These are phyloP conservation scores for Dioscorea zingiberensis DNA, from an alignment of 106 monocot genomes.

Conservation along the genomic window DNA sequence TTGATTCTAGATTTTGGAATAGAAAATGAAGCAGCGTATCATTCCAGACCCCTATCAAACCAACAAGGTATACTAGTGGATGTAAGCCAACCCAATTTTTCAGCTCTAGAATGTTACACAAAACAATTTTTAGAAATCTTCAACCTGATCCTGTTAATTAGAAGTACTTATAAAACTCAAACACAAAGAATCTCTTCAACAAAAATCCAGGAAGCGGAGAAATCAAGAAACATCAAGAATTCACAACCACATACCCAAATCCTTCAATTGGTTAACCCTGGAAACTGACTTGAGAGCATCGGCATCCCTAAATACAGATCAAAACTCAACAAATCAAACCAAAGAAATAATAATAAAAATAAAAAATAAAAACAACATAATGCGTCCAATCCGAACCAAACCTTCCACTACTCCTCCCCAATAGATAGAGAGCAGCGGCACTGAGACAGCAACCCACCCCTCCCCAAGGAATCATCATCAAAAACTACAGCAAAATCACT, in stretches of 20 bases:
- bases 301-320: constrained; percentile 52
- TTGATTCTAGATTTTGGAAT: no score
- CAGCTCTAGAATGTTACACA: no score
- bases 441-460: constrained; percentile 85
- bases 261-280: constrained; percentile 70
- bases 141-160: no score
- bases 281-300: constrained; percentile 67
- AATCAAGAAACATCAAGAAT: not conserved
- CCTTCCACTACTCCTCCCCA: constrained; percentile 87
- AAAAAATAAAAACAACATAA: not conserved
- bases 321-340: constrained; percentile 2
- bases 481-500: not conserved
- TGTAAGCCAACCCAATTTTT: no score
- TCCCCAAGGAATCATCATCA: constrained; percentile 74
- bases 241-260: constrained; percentile 51
- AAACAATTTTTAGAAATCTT: no score
- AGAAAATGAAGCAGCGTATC: no score
- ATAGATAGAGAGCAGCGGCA: constrained; percentile 77
- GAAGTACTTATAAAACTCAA: no score
- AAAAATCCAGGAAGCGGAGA: no score
- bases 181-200: no score
- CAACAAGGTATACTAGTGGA: no score
- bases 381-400: constrained; percentile 1
- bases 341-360: not conserved
- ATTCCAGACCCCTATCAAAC: no score